phyloP scores from a whole-genome alignment of 192 early-diverging fungal genomes.

The Mortierella alpina region DNA sequence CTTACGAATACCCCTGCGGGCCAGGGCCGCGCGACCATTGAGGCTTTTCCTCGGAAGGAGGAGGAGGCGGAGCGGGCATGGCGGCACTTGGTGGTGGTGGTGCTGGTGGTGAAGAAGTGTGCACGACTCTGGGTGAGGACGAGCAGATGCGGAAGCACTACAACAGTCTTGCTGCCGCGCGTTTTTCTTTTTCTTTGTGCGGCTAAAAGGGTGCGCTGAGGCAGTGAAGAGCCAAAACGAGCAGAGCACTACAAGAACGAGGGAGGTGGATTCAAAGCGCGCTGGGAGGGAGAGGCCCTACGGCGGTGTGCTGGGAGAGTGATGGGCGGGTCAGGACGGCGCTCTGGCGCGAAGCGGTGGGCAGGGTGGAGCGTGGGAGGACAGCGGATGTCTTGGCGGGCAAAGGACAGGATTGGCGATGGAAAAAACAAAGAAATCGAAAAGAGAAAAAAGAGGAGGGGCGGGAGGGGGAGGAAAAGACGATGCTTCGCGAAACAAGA shows the following conservation, averaged over 20 bases:
- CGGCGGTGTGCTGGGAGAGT: too few species aligned
- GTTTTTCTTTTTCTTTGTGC: background rate
- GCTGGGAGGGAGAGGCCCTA: too few species aligned
- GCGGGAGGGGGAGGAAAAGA: background rate
- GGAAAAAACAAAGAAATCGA: background rate
- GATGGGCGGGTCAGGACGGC: too few species aligned
- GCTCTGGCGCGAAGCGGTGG: too few species aligned
- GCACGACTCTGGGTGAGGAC: background rate
- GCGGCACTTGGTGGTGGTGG: conserved; percentile 6
- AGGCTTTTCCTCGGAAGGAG: conserved; percentile 40
- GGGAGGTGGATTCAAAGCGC: too few species aligned
- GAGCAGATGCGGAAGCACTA: background rate
- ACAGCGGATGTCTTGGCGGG: background rate
- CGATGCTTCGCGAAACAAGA: background rate
- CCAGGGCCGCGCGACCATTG: conserved; percentile 48
- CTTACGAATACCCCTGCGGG: conserved; percentile 56
- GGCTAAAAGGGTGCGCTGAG: too few species aligned
- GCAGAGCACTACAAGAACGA: too few species aligned
- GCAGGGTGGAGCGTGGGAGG: too few species aligned
- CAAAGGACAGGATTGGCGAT: background rate
- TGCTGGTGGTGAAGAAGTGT: background rate
- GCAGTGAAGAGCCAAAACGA: too few species aligned
- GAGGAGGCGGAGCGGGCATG: conserved; percentile 49
- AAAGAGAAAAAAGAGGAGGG: background rate
- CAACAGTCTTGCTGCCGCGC: background rate